Evolutionary conservation across 805 yeast species (phyloP), one percentile per base, ranked within the genome.

Genomic region (Ogataea thermomethanolica): DNA sequence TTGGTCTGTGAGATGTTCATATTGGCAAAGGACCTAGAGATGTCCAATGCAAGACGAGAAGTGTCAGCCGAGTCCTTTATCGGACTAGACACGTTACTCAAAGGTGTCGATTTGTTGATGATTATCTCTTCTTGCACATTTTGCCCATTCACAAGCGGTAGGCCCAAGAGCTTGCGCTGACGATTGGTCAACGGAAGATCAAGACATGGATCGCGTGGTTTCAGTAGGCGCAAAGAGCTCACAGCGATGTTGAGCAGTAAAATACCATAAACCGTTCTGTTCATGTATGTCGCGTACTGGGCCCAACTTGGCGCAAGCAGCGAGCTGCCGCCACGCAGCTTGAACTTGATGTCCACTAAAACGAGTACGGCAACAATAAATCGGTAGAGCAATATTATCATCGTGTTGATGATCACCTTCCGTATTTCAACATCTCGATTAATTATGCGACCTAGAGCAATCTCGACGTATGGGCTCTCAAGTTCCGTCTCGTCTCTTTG

Each of bases 141-240:
- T 1, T 15, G 10, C 10, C 37, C 37, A 8, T 41, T 29, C 10
- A 51, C 28, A 3, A 47, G 13, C 7, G 58, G 52, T 17, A 76
- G 61, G 1, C 79, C 80, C 27, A 76, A 57, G 11, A 76, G 54
- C 28, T 58, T 55, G 33, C 80, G 56, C 53, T 76, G 81, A 17
- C 59, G 61, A 33, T 61, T 64, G 8, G 62, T 69, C 44, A 76
- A 63, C 3, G 79, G 78, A 42, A 76, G 59, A 51, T 76, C 81
- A 25, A 62, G 49, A 47, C 80, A 75, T 49, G 70, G 71, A 48
- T 76, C 80, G 43, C 64, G 68, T 1, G 73, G 69, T 45, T 62
- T 66, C 7, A 64, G 17, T 11, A 73, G 47, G 31, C 53, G 56
- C 28, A 62, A 44, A 3, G 58, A 22, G 15, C 69, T 55, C 2